Evolutionary conservation across 352 stramenopile species (phyloP).

Genomic region (Globisporangium nunn): DNA sequence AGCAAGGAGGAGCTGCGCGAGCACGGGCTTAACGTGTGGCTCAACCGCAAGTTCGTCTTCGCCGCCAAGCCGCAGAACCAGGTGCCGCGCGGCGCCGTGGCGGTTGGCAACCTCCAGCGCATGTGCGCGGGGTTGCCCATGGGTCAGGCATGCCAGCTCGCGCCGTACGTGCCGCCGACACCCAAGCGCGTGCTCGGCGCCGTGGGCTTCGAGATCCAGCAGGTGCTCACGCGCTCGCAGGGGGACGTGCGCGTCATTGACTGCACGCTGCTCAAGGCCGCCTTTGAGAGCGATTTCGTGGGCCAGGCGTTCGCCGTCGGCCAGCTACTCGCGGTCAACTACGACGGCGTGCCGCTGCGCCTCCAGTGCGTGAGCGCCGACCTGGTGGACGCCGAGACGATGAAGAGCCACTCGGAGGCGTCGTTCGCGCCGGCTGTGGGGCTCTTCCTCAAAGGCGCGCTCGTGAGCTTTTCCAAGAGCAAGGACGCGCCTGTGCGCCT

Average conservation of each 20-base stretch:
- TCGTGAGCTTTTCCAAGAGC: conserved; percentile 74
- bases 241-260: conserved; percentile 56
- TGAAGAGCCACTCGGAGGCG: conserved; percentile 2
- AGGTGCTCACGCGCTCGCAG: conserved; percentile 65
- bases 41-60: conserved; percentile 81
- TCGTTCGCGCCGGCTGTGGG: conserved; percentile 38
- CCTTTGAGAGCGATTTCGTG: conserved; percentile 66
- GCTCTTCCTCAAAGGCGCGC: conserved; percentile 51
- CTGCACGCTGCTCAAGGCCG: conserved; percentile 56
- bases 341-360: conserved; percentile 56
- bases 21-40: conserved; percentile 72
- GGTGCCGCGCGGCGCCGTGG: conserved; percentile 43
- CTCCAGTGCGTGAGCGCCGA: conserved; percentile 53
- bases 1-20: conserved; percentile 66
- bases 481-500: conserved; percentile 73
- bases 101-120: conserved; percentile 72
- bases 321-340: conserved; percentile 63
- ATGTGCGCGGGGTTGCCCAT: conserved; percentile 68
- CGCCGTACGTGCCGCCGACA: conserved; percentile 48
- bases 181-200: conserved; percentile 45
- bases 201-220: conserved; percentile 80
- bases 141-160: conserved; percentile 53
- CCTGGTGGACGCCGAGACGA: conserved; percentile 37
- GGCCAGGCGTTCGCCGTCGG: conserved; percentile 71
- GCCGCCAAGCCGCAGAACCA: conserved; percentile 69